Conservation (phyloP, 2,329 filamentous ascomycete species). For the Passalora sequoiae region DNA sequence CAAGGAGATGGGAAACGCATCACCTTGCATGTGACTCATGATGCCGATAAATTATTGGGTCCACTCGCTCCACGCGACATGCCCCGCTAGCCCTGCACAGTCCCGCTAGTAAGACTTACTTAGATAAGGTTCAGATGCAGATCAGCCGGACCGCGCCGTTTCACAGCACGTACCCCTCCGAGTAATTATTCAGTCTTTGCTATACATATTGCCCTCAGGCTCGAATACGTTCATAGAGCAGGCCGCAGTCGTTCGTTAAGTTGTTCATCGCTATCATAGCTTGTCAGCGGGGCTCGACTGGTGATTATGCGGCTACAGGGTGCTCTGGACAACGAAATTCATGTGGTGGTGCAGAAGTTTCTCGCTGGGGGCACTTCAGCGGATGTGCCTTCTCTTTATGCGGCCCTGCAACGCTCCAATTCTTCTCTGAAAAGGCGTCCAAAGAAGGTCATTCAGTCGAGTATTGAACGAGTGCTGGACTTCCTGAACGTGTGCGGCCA, state of each 20-base stretch:
- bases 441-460: conserved; percentile 75
- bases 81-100: too few relatives aligned
- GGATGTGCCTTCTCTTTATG: conserved; percentile 54
- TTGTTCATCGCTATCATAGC: too few relatives aligned
- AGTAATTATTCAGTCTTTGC: too few relatives aligned
- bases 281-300: too few relatives aligned
- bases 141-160: too few relatives aligned
- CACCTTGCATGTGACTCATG: background rate
- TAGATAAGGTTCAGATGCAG: too few relatives aligned
- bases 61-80: too few relatives aligned
- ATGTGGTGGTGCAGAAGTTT: conserved; percentile 38
- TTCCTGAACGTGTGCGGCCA: conserved; percentile 62
- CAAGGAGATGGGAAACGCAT: background rate
- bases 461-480: conserved; percentile 74
- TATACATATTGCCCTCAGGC: too few relatives aligned
- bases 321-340: conserved; percentile 51
- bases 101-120: too few relatives aligned
- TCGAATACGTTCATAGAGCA: too few relatives aligned
- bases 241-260: too few relatives aligned
- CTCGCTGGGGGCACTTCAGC: conserved; percentile 23
- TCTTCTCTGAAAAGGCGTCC: conserved; percentile 78
- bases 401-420: conserved; percentile 77
- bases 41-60: background rate
- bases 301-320: conserved; percentile 17
- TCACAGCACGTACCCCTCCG: too few relatives aligned